Conservation (phyloP, 805 yeast genomes). For the Starmerella potacharoeniae region DNA sequence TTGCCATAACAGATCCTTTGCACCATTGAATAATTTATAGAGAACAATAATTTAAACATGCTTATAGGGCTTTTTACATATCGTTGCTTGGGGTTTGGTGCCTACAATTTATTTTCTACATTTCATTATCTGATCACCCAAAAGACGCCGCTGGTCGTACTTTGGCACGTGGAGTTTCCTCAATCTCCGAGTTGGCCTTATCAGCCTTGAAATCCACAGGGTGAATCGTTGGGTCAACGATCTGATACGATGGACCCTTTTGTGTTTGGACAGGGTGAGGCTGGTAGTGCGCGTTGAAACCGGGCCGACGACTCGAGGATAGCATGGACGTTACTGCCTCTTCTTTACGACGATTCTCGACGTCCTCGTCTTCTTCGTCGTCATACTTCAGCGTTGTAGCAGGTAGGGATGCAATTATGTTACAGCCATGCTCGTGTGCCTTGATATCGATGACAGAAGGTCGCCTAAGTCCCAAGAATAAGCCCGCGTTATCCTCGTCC, state of each 20-base stretch:
- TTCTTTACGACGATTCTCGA: constrained; percentile 25
- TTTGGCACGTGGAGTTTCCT: background rate
- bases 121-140: background rate
- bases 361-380: constrained; percentile 51
- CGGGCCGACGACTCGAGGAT: constrained; percentile 17
- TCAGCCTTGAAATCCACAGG: constrained; percentile 20
- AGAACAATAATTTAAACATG: background rate
- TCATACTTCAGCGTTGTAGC: constrained; percentile 77
- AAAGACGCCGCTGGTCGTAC: constrained; percentile 5
- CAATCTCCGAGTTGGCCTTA: background rate
- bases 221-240: constrained; percentile 23
- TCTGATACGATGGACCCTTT: constrained; percentile 15
- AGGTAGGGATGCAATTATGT: constrained; percentile 70
- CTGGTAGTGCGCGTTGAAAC: constrained; percentile 22
- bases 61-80: background rate
- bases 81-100: background rate
- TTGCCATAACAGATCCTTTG: too few relatives aligned
- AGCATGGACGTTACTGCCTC: constrained; percentile 57
- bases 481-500: constrained; percentile 58
- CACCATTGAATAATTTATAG: too few relatives aligned
- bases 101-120: background rate
- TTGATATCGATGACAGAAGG: constrained; percentile 23
- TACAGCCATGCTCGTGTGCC: constrained; percentile 23
- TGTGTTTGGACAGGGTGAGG: constrained; percentile 18
- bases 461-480: constrained; percentile 45